Evolutionary conservation across 2,329 filamentous ascomycete species (phyloP).

Genomic region (Aspergillus pseudonomiae): DNA sequence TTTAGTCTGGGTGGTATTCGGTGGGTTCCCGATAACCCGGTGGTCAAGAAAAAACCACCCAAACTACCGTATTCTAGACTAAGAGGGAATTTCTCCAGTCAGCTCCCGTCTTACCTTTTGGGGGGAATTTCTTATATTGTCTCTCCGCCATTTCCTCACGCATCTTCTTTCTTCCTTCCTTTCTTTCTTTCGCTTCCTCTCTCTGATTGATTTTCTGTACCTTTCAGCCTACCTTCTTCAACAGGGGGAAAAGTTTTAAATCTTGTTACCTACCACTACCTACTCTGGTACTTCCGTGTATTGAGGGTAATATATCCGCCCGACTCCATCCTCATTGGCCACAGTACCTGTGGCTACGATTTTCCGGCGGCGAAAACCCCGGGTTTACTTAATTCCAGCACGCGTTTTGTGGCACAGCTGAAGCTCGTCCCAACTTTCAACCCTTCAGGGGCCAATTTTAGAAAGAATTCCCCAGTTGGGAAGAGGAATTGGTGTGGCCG

Average conservation of each 20-base stretch:
- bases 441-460: constrained; percentile 8
- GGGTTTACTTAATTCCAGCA: constrained; percentile 12
- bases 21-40: constrained; percentile 1
- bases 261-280: neutral
- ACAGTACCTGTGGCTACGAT: neutral
- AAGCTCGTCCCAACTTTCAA: constrained; percentile 1
- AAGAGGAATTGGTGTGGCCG: neutral
- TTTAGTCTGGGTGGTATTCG: constrained; percentile 2
- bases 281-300: neutral
- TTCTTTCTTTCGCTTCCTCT: constrained; percentile 9
- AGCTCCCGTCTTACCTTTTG: constrained; percentile 9
- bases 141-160: constrained; percentile 16
- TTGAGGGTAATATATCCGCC: constrained; percentile 4
- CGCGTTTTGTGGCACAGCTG: neutral
- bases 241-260: neutral
- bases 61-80: neutral
- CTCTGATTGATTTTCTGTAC: neutral
- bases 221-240: neutral
- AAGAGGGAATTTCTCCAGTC: neutral
- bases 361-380: neutral
- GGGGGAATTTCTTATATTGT: neutral
- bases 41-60: neutral
- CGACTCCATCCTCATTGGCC: neutral
- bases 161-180: constrained; percentile 8
- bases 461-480: constrained; percentile 1